phyloP scores from a whole-genome alignment of 192 early-diverging fungal genomes.

The Podila minutissima region DNA sequence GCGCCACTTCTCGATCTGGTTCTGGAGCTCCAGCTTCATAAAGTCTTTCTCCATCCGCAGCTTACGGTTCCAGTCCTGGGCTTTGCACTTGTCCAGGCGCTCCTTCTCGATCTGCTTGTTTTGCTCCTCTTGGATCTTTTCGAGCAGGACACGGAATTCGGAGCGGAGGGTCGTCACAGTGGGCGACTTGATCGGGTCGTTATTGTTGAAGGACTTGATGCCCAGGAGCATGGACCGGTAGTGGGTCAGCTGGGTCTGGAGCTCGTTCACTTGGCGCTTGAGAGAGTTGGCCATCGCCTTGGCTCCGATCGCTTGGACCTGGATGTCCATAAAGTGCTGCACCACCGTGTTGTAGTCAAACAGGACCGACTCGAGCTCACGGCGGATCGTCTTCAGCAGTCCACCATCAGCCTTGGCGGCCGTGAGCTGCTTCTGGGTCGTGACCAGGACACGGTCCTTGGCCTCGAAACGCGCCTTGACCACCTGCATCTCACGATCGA shows the following conservation, averaged over 20 bases:
- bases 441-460: conserved; percentile 48
- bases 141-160: conserved; percentile 44
- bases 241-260: conserved; percentile 41
- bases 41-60: conserved; percentile 51
- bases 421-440: conserved; percentile 42
- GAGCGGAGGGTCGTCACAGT: conserved; percentile 42
- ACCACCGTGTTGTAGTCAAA: conserved; percentile 52
- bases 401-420: conserved; percentile 50
- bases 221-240: conserved; percentile 47
- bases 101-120: conserved; percentile 45
- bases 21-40: conserved; percentile 52
- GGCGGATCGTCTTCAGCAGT: conserved; percentile 41
- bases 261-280: conserved; percentile 37
- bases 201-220: conserved; percentile 53
- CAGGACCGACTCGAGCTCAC: conserved; percentile 43
- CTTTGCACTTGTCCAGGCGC: conserved; percentile 42
- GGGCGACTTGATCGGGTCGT: conserved; percentile 51
- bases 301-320: conserved; percentile 48
- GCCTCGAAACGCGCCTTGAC: conserved; percentile 47
- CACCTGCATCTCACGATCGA: conserved; percentile 44
- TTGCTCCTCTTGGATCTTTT: conserved; percentile 50
- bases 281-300: conserved; percentile 45
- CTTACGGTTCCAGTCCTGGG: conserved; percentile 52
- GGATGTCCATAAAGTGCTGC: conserved; percentile 52
- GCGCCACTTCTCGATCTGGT: conserved; percentile 52